phyloP scores from a whole-genome alignment of 2,329 filamentous ascomycete species.

The Trichoderma atroviride region DNA sequence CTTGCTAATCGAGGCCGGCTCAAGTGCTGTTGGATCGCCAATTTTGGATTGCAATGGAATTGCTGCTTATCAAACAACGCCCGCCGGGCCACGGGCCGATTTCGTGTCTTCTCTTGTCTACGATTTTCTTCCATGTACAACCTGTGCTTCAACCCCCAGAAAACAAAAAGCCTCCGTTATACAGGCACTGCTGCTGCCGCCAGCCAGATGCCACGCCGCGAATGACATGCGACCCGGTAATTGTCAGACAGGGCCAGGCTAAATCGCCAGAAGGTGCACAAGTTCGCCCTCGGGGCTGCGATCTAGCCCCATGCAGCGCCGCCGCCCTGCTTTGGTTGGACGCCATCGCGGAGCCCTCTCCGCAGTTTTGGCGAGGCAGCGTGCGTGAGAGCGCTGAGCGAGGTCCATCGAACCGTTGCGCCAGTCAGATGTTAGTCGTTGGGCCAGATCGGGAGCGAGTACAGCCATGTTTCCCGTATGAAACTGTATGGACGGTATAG shows the following conservation, averaged over 20 bases:
- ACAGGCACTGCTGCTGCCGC: background rate
- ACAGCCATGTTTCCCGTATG: background rate
- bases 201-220: background rate
- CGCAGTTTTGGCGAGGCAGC: background rate
- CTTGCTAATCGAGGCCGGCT: background rate
- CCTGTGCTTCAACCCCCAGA: background rate
- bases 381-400: constrained; percentile 5
- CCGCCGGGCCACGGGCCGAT: background rate
- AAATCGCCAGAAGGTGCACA: background rate
- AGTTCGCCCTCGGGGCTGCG: background rate
- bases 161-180: background rate
- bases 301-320: constrained; percentile 1
- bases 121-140: background rate
- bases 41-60: background rate
- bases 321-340: constrained; percentile 17
- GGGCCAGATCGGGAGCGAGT: background rate
- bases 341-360: constrained; percentile 17
- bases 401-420: background rate
- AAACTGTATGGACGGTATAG: background rate
- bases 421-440: constrained; percentile 21
- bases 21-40: constrained; percentile 10
- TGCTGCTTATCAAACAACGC: background rate
- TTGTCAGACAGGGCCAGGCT: constrained; percentile 2
- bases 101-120: background rate
- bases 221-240: constrained; percentile 2